Evolutionary conservation across 2,329 filamentous ascomycete species (phyloP).

Genomic region (Beauveria scarabaeidicola): DNA sequence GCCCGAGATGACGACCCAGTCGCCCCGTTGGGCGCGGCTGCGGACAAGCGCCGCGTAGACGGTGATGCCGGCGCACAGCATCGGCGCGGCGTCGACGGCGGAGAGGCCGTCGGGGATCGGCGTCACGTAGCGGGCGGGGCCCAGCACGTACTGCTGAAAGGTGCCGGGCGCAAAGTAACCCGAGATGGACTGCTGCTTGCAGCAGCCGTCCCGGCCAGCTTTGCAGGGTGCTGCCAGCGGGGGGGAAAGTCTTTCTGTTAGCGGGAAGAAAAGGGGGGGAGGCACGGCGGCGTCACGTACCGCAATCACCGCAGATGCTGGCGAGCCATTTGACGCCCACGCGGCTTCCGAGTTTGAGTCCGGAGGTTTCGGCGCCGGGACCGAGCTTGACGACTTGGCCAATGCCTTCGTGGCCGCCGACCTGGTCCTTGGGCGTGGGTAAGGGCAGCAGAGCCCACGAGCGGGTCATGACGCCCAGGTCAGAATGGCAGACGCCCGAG

Average conservation of each 20-base stretch:
- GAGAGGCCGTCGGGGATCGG: slow-evolving; percentile 30
- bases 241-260: neutral
- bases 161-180: slow-evolving; percentile 20
- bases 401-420: slow-evolving; percentile 63
- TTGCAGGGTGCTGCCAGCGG: slow-evolving; percentile 9
- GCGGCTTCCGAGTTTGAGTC: slow-evolving; percentile 56
- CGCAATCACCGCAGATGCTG: slow-evolving; percentile 45
- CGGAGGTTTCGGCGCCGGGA: slow-evolving; percentile 44
- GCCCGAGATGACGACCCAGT: slow-evolving; percentile 65
- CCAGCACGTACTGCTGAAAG: slow-evolving; percentile 18
- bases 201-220: slow-evolving; percentile 15
- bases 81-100: slow-evolving; percentile 39
- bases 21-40: slow-evolving; percentile 55
- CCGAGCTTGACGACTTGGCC: slow-evolving; percentile 58
- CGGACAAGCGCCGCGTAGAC: slow-evolving; percentile 64
- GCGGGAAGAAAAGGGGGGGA: neutral
- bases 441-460: slow-evolving; percentile 9
- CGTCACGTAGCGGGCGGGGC: slow-evolving; percentile 32
- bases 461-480: slow-evolving; percentile 14
- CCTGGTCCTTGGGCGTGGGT: slow-evolving; percentile 10
- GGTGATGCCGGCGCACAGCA: slow-evolving; percentile 61
- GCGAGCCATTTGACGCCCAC: slow-evolving; percentile 65
- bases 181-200: slow-evolving; percentile 18
- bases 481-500: slow-evolving; percentile 21
- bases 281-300: neutral